Base-by-base conservation (phyloP, 1,284 basidiomycete genomes). In the Moniliella sp. region DNA sequence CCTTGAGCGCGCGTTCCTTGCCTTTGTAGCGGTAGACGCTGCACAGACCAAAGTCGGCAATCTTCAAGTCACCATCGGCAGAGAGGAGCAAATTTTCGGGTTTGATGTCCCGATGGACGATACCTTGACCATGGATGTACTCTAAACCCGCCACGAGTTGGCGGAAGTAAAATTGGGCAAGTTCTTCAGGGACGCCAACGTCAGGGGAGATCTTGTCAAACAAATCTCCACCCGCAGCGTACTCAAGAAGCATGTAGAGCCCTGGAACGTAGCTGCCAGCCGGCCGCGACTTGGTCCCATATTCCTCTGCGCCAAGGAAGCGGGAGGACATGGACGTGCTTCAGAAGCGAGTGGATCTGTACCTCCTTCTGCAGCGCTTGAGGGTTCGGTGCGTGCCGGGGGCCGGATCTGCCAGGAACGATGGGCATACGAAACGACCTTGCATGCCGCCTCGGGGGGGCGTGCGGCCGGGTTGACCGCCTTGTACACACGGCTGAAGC, bases 121-220 rank as follows among this genome's bases (percentile, higher is more conserved):
- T 59, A n/a, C 64, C 64, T 75, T 88, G 50, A 3, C 41, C 34
- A 51, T 93, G 83, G 4, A 94, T 67, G 59, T 78, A 77, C 35
- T 60, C 67, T n/a, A 72, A 71, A 1, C 83, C 88, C 0, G 73
- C 65, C 3, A 81, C 63, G 12, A 97, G 66, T 57, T 97, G 86
- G 14, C 67, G 70, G 57, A 94, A 93, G 65, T 86, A 97, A 33
- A 76, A 69, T 48, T 93, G 84, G 0, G 86, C 80, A 1, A 88
- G 66, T 25, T 91, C 79, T 39, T 84, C 78, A 18, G 74, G 72
- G 0, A 91, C 68, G 3, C 88, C 88, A 5, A 81, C 68, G 48
- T 94, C 81, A 3, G 83, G 83, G 2, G 57, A 54, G 39, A 97
- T 94, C 67, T 94, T 94, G 64, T 97, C 91, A 58, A 97, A 97